Evolutionary conservation across 73 alveolate species (phyloP).

Genomic region (Uronychia setigera): DNA sequence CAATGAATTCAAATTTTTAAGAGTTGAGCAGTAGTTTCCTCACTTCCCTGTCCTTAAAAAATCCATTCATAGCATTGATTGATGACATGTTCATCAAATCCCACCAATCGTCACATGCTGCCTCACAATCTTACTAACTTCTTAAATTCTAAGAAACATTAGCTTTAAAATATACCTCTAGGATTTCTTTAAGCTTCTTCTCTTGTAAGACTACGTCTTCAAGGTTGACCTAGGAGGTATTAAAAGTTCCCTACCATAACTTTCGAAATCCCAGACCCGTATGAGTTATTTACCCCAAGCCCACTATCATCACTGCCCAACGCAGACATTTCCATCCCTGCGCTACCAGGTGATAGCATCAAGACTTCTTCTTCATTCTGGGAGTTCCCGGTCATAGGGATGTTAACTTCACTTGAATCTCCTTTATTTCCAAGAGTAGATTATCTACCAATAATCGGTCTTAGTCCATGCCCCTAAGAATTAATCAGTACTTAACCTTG

Average conservation of each 20-base stretch:
- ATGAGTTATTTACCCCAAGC: too few relatives aligned
- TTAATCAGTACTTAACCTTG: background rate
- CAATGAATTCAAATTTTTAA: background rate
- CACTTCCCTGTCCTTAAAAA: background rate
- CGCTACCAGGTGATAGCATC: background rate
- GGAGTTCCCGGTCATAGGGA: too few relatives aligned
- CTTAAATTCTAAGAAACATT: background rate
- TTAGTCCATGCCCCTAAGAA: background rate
- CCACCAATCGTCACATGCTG: background rate
- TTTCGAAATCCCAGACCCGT: background rate
- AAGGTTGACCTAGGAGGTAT: background rate
- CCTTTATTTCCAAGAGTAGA: too few relatives aligned
- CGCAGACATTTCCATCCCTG: background rate
- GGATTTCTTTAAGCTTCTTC: background rate
- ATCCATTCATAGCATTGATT: background rate
- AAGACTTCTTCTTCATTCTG: background rate
- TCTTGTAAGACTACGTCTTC: background rate
- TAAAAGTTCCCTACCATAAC: background rate
- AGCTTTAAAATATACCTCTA: background rate
- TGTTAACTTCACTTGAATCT: too few relatives aligned
- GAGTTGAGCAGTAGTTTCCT: background rate
- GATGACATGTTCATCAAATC: background rate
- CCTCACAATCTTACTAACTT: background rate
- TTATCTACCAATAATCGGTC: too few relatives aligned
- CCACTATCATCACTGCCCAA: background rate